Evolutionary conservation across 345 rosid genomes (phyloP).

Genomic region (Corchorus olitorius): DNA sequence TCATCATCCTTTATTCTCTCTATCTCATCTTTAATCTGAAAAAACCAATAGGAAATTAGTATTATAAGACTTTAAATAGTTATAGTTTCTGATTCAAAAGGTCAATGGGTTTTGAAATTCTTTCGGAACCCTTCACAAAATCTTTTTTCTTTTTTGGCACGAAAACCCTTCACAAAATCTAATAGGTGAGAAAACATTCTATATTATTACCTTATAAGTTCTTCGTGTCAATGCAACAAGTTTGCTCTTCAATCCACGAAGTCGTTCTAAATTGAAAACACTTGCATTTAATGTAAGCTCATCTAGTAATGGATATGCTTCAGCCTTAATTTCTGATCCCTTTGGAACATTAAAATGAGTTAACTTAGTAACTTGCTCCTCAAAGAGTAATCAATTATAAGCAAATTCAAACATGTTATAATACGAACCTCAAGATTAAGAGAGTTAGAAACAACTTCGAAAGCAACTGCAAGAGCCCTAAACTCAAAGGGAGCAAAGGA

Average conservation of each 20-base stretch:
- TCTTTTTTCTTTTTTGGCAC: no score
- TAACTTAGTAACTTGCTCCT: neutral
- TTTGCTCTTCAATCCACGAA: conserved; percentile 85
- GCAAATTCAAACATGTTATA: neutral
- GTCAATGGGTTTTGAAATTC: no score
- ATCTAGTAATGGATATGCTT: conserved; percentile 92
- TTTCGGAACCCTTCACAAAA: no score
- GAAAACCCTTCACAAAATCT: no score
- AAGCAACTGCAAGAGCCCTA: conserved; percentile 85
- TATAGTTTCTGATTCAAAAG: no score
- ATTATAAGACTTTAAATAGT: no score
- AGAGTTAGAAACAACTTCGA: conserved; percentile 90
- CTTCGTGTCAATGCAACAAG: conserved; percentile 87
- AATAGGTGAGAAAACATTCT: no score
- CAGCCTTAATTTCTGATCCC: conserved; percentile 94
- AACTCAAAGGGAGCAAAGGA: conserved; percentile 96
- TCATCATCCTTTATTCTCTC: conserved; percentile 98
- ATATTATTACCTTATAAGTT: conserved; percentile 73
- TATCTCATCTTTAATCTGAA: conserved; percentile 87
- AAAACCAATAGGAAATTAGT: neutral
- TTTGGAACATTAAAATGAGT: conserved; percentile 30
- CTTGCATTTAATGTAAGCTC: conserved; percentile 92
- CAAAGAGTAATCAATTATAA: neutral
- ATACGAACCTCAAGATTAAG: conserved; percentile 87
- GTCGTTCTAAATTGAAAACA: conserved; percentile 88